Evolutionary conservation across 2,329 filamentous ascomycete species (phyloP), one percentile per base, ranked within the genome.

Genomic region (Helicocarpus griseus): DNA sequence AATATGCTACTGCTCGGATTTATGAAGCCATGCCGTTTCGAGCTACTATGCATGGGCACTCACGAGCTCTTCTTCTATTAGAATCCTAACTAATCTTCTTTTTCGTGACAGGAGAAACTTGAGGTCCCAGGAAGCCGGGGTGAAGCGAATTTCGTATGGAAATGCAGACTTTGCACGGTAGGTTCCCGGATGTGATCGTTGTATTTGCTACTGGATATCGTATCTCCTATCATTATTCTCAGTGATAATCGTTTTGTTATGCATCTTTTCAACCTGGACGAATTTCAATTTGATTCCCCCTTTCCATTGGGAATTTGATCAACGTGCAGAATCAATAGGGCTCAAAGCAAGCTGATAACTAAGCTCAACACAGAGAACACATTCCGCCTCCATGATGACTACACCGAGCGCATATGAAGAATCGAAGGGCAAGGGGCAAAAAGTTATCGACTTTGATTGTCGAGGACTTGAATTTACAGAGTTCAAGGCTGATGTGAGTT

Each of bases 141-240:
- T 58, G 90, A 97, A 70, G 93, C 93, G 55, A 97, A 97, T 70
- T 98, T 98, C 70, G 93, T 98, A n/a, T 98, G 93, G 91, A 90
- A 83, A 69, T 98, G 93, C 79, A 95, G 94, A 72, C 91, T 93
- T 66, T 98, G 93, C 83, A 94, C 93, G 81, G 89, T 93, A 59
- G 28, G 72, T 66, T 17, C 41, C 31, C 4, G 13, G 5, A 8
- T 21, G 8, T 17, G 26, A 13, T 45, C 2, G 7, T 19, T 31
- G 17, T 44, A 14, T 35, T 35, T 35, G 9, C 2, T 35, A 9
- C n/a, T 35, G 3, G 4, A 5, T 3, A 14, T 9, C 9, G 31
- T n/a, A n/a, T n/a, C n/a, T n/a, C n/a, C n/a, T n/a, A n/a, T n/a
- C n/a, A n/a, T n/a, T n/a, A n/a, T n/a, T n/a, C n/a, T n/a, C n/a